Evolutionary conservation across 75 land plant genomes (phyloP), one percentile per base, ranked within the genome.

Genomic region (Pinus albicaulis): DNA sequence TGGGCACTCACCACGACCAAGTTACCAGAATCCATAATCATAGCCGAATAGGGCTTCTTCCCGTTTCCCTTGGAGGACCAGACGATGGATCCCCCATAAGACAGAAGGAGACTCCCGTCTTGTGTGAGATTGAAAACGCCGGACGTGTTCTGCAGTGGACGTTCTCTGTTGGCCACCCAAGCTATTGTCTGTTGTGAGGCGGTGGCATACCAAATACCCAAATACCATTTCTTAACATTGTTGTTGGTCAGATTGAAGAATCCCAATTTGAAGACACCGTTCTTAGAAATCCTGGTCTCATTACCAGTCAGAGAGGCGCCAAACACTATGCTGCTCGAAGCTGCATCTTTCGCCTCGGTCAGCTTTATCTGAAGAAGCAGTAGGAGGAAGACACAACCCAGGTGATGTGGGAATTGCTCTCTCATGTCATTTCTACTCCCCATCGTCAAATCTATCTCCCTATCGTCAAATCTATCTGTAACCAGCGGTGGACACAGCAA

Each of bases 161-260:
- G 12, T 7, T 75, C 73, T 25, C 88, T 59, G 83, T 88, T 90
- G 14, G 88, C 92, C 12, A 90, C 84, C 92, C 89, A 90, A 12
- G 84, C 81, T 0, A 79, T 57, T 24, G 14, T 25, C 12, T 15
- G 38, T 17, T 25, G 23, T 11, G 69, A 7, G 16, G 12, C 69
- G 0, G 7, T 65, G 28, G 14, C 69, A 31, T 34, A 65, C 69
- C 69, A 65, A 8, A 34, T 65, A 25, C 69, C 69, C 7, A 65
- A 4, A 12, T 65, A 65, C 69, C 69, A 65, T 5, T 26, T 65
- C 23, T 28, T 25, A 4, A 19, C 60, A 7, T 6, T 6, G 10
- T 8, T 31, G 7, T 16, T 15, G 8, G 7, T 65, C 4, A 25
- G 69, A 26, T 16, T 65, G 69, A 65, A 65, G 28, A 65, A 28